A percentile compares a stretch with the other conserved stretches of the same genome.
These are phyloP conservation scores for Pseudopyrenochaeta lycopersici DNA, from an alignment of 2,329 filamentous ascomycete genomes.

Conservation along the genomic window DNA sequence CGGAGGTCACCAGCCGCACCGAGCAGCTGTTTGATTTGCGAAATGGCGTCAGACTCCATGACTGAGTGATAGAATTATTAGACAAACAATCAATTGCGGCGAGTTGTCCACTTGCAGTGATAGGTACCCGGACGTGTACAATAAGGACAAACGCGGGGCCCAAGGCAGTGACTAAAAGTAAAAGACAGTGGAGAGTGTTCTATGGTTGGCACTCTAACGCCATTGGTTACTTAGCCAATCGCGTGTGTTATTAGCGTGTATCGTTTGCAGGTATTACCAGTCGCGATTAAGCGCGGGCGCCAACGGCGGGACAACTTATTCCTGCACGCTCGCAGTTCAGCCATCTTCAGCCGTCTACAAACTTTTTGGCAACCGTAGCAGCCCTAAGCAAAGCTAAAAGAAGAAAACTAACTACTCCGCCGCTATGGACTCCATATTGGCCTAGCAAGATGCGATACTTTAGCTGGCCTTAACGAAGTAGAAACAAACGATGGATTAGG, in stretches of 20 bases:
- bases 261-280: not conserved
- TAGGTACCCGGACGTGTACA: not conserved
- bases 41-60: slow-evolving; percentile 10
- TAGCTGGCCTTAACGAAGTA: not conserved
- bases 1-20: slow-evolving; percentile 3
- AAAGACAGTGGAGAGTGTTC: not conserved
- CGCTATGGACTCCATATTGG: not conserved
- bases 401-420: not conserved
- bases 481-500: not conserved
- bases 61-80: not conserved
- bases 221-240: slow-evolving; percentile 1
- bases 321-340: no score
- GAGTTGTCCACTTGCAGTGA: slow-evolving; percentile 1
- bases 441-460: not conserved
- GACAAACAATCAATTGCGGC: not conserved
- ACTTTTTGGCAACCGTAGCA: not conserved
- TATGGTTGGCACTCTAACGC: slow-evolving; percentile 1
- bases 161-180: slow-evolving; percentile 3
- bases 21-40: slow-evolving; percentile 9
- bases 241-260: not conserved
- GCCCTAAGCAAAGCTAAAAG: not conserved
- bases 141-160: not conserved
- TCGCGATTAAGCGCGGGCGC: not conserved
- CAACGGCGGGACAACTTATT: not conserved
- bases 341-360: not conserved